Percentiles rank a stretch among this genome's conserved stretches.
These are phyloP conservation scores for Nymphaea thermarum DNA, from an alignment of 164 flowering plant species.

Conservation along the genomic window DNA sequence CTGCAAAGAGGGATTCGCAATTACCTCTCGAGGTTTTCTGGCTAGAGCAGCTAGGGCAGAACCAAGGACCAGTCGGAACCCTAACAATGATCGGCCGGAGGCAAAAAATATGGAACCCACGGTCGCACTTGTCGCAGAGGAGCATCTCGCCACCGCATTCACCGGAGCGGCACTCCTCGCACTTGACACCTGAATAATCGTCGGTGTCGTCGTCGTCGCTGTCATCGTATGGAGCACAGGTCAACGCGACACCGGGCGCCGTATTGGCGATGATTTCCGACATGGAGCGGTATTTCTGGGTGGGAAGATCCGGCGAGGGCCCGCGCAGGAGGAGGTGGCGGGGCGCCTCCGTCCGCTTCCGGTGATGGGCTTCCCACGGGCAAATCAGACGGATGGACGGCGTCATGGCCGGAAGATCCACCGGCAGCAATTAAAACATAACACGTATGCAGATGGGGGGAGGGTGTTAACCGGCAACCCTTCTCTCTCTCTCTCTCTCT, in stretches of 20 bases:
- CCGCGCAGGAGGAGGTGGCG: constrained; percentile 3
- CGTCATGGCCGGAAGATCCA: not conserved
- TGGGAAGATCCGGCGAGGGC: constrained; percentile 8
- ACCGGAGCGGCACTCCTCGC: constrained; percentile 56
- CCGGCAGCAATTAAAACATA: not conserved
- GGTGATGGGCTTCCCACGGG: not conserved
- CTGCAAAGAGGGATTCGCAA: constrained; percentile 5
- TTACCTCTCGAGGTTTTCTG: constrained; percentile 29
- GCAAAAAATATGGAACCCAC: constrained; percentile 54
- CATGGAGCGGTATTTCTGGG: constrained; percentile 31
- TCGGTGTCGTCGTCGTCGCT: constrained; percentile 3
- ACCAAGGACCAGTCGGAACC: constrained; percentile 55
- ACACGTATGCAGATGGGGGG: not conserved
- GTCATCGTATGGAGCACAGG: constrained; percentile 6
- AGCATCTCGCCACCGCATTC: constrained; percentile 40
- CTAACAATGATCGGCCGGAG: constrained; percentile 48
- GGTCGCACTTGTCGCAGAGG: constrained; percentile 52
- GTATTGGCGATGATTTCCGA: constrained; percentile 40
- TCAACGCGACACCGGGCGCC: not conserved
- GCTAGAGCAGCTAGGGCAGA: constrained; percentile 42
- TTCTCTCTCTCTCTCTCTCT: not conserved
- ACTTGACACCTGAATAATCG: constrained; percentile 17
- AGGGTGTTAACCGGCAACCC: not conserved
- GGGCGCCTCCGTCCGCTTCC: constrained; percentile 24
- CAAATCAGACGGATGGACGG: not conserved